phyloP scores from a whole-genome alignment of 106 monocot species.

The Acorus calamus region DNA sequence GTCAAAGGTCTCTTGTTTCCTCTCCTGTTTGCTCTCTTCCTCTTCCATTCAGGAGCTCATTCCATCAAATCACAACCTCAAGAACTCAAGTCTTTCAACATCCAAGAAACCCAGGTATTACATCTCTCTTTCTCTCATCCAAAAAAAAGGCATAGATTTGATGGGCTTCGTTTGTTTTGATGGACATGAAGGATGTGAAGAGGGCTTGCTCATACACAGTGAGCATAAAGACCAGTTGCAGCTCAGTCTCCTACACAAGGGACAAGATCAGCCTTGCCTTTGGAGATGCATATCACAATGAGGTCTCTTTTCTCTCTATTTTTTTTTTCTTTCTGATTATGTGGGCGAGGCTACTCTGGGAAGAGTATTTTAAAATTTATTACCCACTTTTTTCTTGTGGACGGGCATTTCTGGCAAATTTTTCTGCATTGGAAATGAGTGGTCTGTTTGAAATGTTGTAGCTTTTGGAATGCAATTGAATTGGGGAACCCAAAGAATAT shows the following conservation, averaged over 20 bases:
- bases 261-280: conserved; percentile 69
- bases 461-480: no score
- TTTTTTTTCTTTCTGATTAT: not conserved
- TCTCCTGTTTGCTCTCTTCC: not conserved
- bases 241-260: conserved; percentile 41
- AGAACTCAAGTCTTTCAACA: conserved; percentile 16
- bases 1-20: not conserved
- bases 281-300: conserved; percentile 65
- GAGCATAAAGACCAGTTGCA: conserved; percentile 77
- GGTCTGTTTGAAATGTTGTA: no score
- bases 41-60: conserved; percentile 1
- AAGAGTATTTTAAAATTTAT: no score
- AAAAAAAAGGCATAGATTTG: not conserved
- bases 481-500: no score
- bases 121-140: not conserved
- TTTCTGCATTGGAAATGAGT: no score
- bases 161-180: not conserved
- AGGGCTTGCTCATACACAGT: conserved; percentile 59
- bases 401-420: no score
- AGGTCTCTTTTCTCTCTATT: conserved; percentile 23
- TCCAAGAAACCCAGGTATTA: conserved; percentile 11
- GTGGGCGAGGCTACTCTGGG: no score
- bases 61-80: conserved; percentile 12
- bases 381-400: no score
- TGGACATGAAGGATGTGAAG: conserved; percentile 1